Evolutionary conservation across 2,329 filamentous ascomycete genomes (phyloP).

Genomic region (Fusarium compactum): DNA sequence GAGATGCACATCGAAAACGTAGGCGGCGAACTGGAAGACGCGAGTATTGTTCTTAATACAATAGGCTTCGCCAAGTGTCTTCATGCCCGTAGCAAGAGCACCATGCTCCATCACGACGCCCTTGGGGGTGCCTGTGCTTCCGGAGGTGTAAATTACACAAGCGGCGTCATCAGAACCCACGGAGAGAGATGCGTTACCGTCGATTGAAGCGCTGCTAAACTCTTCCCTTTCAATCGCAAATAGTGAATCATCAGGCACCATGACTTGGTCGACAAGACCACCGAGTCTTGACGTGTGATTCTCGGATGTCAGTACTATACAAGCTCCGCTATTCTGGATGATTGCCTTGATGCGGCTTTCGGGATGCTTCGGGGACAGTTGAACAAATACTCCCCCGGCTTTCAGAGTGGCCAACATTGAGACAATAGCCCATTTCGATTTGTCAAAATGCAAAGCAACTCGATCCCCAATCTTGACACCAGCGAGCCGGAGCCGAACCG

Average conservation of each 20-base stretch:
- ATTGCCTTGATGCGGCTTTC: conserved; percentile 2
- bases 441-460: conserved; percentile 18
- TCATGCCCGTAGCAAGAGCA: conserved; percentile 3
- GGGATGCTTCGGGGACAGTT: conserved; percentile 12
- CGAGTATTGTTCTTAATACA: not conserved
- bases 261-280: conserved; percentile 11
- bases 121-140: not conserved
- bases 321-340: conserved; percentile 8
- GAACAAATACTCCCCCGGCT: conserved; percentile 18
- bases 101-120: conserved; percentile 9
- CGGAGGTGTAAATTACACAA: conserved; percentile 9
- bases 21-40: conserved; percentile 10
- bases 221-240: conserved; percentile 9
- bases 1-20: conserved; percentile 8
- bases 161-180: conserved; percentile 2
- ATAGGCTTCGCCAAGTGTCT: conserved; percentile 1
- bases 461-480: conserved; percentile 7
- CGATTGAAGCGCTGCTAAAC: conserved; percentile 4
- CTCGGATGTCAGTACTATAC: conserved; percentile 4
- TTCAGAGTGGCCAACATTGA: conserved; percentile 20
- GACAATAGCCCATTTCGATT: conserved; percentile 13
- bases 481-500: not conserved
- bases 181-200: conserved; percentile 3
- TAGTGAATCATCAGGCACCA: conserved; percentile 13
- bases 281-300: conserved; percentile 9